Evolutionary conservation across 352 stramenopile species (phyloP).

Genomic region (Pythium rhizo-oryzae): DNA sequence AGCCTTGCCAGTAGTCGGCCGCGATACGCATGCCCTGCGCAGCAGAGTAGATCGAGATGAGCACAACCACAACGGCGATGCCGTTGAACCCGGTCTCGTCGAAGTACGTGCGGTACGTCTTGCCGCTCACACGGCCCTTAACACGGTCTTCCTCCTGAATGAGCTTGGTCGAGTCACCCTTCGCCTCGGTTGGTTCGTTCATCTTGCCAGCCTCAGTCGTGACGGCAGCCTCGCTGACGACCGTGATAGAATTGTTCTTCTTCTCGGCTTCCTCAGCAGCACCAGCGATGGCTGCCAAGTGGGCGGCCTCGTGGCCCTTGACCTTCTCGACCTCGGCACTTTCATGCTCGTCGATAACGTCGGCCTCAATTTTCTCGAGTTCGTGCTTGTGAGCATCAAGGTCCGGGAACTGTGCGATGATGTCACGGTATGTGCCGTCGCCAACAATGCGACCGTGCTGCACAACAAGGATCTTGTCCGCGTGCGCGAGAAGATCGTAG

Average conservation of each 20-base stretch:
- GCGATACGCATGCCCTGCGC: slow-evolving; percentile 26
- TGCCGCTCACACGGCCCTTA: slow-evolving; percentile 32
- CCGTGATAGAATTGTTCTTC: too few relatives aligned
- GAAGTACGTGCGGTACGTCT: slow-evolving; percentile 38
- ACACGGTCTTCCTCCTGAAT: slow-evolving; percentile 38
- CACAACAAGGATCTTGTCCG: slow-evolving; percentile 38
- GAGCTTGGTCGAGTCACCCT: slow-evolving; percentile 26
- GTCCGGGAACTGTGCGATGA: slow-evolving; percentile 34
- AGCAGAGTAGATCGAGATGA: slow-evolving; percentile 20
- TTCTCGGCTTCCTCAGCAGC: neutral
- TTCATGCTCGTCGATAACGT: slow-evolving; percentile 28
- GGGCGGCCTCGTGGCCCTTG: slow-evolving; percentile 17
- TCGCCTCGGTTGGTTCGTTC: neutral
- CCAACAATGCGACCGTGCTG: slow-evolving; percentile 52
- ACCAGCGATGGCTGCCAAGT: neutral
- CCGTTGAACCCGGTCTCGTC: slow-evolving; percentile 36
- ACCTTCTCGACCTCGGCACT: slow-evolving; percentile 19
- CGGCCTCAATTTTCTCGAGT: slow-evolving; percentile 4
- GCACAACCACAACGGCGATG: slow-evolving; percentile 25
- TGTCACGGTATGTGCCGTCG: slow-evolving; percentile 23
- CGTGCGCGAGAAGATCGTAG: slow-evolving; percentile 26
- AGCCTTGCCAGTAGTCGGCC: slow-evolving; percentile 31
- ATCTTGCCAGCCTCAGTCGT: neutral
- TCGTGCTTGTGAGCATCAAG: slow-evolving; percentile 9
- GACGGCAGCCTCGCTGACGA: too few relatives aligned